Conservation (phyloP, 2,329 filamentous ascomycete species). For the Colletotrichum ledebouriae region DNA sequence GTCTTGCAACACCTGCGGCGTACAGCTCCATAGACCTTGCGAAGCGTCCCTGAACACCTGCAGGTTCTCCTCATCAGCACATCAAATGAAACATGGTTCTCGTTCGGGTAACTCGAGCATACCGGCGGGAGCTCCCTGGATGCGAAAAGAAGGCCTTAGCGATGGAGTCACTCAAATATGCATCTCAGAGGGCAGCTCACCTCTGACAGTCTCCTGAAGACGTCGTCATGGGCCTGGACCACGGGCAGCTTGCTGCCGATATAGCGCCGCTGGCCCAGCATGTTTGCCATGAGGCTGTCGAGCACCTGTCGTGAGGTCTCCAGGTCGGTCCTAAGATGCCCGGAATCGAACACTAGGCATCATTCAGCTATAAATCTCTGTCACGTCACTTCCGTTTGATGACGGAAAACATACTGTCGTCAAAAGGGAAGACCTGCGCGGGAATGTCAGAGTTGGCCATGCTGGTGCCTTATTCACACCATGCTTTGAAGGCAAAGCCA, state of each 20-base stretch:
- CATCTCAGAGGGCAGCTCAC: not conserved
- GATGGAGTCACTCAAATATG: not conserved
- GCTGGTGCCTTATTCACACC: no score
- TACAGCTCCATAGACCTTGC: constrained; percentile 43
- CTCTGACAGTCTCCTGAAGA: constrained; percentile 15
- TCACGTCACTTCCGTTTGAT: no score
- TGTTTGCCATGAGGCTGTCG: constrained; percentile 43
- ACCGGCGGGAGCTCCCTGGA: not conserved
- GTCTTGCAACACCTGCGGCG: constrained; percentile 41
- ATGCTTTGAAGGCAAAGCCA: not conserved
- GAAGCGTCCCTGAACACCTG: constrained; percentile 44
- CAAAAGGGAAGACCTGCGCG: no score
- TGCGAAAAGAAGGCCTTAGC: not conserved
- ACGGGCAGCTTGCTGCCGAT: constrained; percentile 28
- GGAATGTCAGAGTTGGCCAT: no score
- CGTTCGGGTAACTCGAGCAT: not conserved
- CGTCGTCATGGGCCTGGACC: constrained; percentile 43
- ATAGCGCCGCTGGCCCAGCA: constrained; percentile 17
- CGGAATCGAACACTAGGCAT: constrained; percentile 45
- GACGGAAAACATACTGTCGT: no score
- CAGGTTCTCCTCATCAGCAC: not conserved
- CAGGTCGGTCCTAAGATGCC: constrained; percentile 40
- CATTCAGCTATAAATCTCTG: not conserved
- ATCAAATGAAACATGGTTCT: not conserved
- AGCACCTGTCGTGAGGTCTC: constrained; percentile 40